phyloP scores from a whole-genome alignment of 306 rosid species.

The Acacia acuminata region DNA sequence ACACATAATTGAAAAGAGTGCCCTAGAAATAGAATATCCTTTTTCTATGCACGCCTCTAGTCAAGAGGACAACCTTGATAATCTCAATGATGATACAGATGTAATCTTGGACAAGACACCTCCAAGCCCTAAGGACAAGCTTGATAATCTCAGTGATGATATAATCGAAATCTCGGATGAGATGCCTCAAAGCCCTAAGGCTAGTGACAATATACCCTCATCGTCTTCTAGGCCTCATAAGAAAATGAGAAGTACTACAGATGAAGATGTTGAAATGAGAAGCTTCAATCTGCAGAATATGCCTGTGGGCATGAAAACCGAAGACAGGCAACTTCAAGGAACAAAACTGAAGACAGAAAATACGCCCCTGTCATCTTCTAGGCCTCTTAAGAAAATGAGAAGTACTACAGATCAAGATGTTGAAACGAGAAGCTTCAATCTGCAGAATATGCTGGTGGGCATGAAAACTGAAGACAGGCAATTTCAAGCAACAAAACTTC shows the following conservation, averaged over 20 bases:
- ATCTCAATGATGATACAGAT: neutral
- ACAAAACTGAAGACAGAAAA: neutral
- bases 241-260: conserved; percentile 3
- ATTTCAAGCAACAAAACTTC: neutral
- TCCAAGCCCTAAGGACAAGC: neutral
- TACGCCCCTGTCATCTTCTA: neutral
- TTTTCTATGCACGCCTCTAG: neutral
- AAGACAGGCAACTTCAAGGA: neutral
- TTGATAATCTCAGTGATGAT: neutral
- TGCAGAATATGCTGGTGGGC: neutral
- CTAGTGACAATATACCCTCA: conserved; percentile 2
- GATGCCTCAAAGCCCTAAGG: neutral
- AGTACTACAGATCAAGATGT: neutral
- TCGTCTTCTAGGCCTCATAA: conserved; percentile 3
- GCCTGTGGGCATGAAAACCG: neutral
- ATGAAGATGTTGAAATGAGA: neutral
- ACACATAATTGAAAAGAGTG: neutral
- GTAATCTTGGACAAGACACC: neutral
- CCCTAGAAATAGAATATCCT: neutral
- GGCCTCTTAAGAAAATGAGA: conserved; percentile 21
- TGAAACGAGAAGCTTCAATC: neutral
- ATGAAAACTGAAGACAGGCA: neutral
- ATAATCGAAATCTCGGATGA: neutral
- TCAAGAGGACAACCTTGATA: neutral
- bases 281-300: neutral